A percentile compares a stretch with the other conserved stretches of the same genome.
Conservation (phyloP, 2,329 filamentous ascomycete species). For the Juglanconis oblonga region DNA sequence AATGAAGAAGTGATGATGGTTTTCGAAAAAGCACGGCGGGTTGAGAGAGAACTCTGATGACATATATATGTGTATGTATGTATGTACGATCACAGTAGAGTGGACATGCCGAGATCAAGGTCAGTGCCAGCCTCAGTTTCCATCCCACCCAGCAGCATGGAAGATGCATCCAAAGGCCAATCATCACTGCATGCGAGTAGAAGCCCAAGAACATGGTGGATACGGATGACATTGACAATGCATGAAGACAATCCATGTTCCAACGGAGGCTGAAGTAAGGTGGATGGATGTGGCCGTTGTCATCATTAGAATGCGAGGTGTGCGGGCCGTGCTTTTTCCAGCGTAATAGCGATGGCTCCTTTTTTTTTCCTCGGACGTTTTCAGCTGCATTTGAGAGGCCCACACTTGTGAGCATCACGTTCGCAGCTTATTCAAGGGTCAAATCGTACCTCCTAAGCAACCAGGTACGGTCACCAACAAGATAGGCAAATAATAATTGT, state of each 20-base stretch:
- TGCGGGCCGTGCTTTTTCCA: neutral
- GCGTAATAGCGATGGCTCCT: too few species aligned
- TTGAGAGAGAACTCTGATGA: too few species aligned
- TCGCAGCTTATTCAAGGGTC: too few species aligned
- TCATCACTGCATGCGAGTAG: neutral
- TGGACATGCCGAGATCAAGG: neutral
- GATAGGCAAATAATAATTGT: too few species aligned
- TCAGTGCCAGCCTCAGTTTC: neutral
- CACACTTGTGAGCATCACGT: neutral
- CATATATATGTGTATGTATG: too few species aligned
- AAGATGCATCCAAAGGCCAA: neutral
- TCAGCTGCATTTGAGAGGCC: neutral
- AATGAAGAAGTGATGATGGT: too few species aligned
- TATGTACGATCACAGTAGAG: too few species aligned
- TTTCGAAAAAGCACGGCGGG: too few species aligned
- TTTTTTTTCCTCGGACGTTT: too few species aligned
- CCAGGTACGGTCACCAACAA: too few species aligned
- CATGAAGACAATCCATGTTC: neutral
- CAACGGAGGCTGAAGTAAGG: neutral
- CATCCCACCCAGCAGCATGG: neutral
- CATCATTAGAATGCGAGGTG: neutral
- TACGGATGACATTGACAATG: neutral
- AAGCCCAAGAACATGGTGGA: neutral
- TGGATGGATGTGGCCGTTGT: too few species aligned
- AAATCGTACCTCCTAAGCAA: neutral